A percentile compares a stretch with the other conserved stretches of the same genome.
Evolutionary conservation across 2,329 filamentous ascomycete genomes (phyloP).

Genomic region (Gnomoniopsis sp.): DNA sequence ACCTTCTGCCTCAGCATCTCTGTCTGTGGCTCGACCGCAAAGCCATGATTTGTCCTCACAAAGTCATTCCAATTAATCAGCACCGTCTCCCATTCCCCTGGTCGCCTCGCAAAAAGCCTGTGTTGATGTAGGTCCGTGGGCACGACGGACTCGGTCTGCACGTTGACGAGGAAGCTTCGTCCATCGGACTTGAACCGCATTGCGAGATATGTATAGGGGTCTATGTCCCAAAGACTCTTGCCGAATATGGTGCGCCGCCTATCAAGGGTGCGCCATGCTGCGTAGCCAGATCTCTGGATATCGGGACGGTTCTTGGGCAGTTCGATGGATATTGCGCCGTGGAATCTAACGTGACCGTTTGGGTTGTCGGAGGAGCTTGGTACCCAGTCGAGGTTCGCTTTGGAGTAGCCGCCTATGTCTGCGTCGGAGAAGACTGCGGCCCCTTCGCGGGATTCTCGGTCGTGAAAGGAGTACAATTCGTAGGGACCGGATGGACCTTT

Average conservation of each 20-base stretch:
- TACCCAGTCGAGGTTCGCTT: conserved; percentile 66
- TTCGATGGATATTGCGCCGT: conserved; percentile 82
- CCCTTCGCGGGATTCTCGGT: conserved; percentile 40
- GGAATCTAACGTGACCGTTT: conserved; percentile 70
- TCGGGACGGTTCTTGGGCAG: conserved; percentile 73
- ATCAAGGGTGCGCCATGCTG: conserved; percentile 83
- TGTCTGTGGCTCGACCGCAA: conserved; percentile 87
- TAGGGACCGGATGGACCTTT: conserved; percentile 62
- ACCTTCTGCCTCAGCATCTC: conserved; percentile 87
- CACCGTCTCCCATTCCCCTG: conserved; percentile 94
- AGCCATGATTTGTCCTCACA: conserved; percentile 89
- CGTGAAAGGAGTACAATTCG: conserved; percentile 62
- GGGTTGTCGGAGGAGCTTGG: conserved; percentile 30
- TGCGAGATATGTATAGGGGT: conserved; percentile 83
- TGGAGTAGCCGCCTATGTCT: conserved; percentile 83
- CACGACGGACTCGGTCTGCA: conserved; percentile 91
- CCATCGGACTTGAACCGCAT: conserved; percentile 88
- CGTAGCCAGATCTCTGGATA: conserved; percentile 78
- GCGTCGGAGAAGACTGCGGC: conserved; percentile 82
- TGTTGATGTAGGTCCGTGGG: conserved; percentile 97
- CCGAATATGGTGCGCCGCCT: conserved; percentile 79
- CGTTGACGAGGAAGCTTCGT: conserved; percentile 87
- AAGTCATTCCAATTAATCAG: conserved; percentile 88
- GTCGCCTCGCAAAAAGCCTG: conserved; percentile 72
- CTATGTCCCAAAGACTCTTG: conserved; percentile 80